Evolutionary conservation across 164 flowering plant genomes (phyloP), one percentile per base, ranked within the genome.

Genomic region (Nelumbo lutea): DNA sequence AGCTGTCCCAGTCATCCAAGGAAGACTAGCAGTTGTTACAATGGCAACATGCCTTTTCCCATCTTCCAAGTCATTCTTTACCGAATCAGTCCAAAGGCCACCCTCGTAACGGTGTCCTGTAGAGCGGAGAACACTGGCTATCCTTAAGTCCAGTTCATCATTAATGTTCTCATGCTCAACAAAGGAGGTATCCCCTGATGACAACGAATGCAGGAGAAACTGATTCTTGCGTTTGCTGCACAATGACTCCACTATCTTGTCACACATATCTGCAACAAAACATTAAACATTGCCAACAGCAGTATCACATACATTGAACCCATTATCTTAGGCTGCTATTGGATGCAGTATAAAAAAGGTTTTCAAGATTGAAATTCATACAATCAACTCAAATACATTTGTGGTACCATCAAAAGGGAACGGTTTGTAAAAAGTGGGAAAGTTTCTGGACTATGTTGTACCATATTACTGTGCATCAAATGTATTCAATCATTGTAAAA

Each of bases 1-100:
- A 64, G 99, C 98, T 73, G 99, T 95, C 72, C 99, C 99, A 42
- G 99, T 95, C 97, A 95, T 89, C 99, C 99, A 95, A 75, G 99
- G 99, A 79, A 95, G 96, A 80, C 97, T 92, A 65, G 97, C 99
- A 68, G 99, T 95, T 50, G 99, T 95, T 64, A 95, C 90, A 71
- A 95, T 89, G 56, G 99, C 97, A 50, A 95, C 97, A 83, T 92
- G 85, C 72, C 96, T 85, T 80, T 87, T 87, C 66, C 75, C 67
- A 53, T 85, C 84, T 5, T 87, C 58, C 4, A 62, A 68, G 13
- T 83, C 77, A 66, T 75, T 77, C 76, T 88, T 92, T 61, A 59
- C 75, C 61, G 80, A 75, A 64, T 92, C 91, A 40, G 79, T 70
- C 96, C 93, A 90, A 61, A 88, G 78, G 65, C 95, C 96, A 79